phyloP scores from a whole-genome alignment of 1,284 basidiomycete genomes.

The Cutaneotrichosporon mucoides region DNA sequence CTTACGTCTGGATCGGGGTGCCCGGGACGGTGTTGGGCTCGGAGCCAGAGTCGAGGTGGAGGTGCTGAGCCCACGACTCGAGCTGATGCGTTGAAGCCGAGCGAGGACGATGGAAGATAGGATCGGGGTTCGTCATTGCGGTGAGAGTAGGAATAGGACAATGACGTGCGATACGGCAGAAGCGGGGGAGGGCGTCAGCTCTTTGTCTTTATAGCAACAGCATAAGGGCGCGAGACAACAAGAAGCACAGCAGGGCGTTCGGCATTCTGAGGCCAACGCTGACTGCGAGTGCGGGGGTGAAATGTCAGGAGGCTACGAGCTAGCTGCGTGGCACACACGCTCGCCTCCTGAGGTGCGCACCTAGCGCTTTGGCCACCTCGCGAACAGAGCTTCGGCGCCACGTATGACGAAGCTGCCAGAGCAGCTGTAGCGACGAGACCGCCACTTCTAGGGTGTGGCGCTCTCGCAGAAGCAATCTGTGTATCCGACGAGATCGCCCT shows the following conservation, averaged over 20 bases:
- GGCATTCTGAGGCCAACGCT: not conserved
- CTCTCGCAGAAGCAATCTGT: not conserved
- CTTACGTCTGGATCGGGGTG: slow-evolving; percentile 37
- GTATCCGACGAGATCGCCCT: not conserved
- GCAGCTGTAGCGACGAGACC: not conserved
- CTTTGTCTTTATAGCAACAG: not conserved
- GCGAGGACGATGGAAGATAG: slow-evolving; percentile 1
- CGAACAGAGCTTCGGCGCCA: not conserved
- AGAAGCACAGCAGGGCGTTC: not conserved
- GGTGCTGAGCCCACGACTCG: slow-evolving; percentile 42
- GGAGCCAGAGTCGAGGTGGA: slow-evolving; percentile 33
- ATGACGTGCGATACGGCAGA: not conserved
- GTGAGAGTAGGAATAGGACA: not conserved
- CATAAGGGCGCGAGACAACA: not conserved
- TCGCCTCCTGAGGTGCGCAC: not conserved
- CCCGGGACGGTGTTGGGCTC: slow-evolving; percentile 27
- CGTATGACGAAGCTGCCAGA: not conserved
- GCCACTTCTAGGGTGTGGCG: too few relatives aligned
- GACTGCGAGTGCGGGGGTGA: too few relatives aligned
- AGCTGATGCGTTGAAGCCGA: slow-evolving; percentile 27
- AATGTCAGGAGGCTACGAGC: not conserved
- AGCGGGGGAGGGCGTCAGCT: not conserved
- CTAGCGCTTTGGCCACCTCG: not conserved
- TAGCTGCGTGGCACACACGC: not conserved
- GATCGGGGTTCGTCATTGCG: not conserved